Base-by-base conservation (phyloP, 1,284 basidiomycete species). In the Fomitopsis palustris region DNA sequence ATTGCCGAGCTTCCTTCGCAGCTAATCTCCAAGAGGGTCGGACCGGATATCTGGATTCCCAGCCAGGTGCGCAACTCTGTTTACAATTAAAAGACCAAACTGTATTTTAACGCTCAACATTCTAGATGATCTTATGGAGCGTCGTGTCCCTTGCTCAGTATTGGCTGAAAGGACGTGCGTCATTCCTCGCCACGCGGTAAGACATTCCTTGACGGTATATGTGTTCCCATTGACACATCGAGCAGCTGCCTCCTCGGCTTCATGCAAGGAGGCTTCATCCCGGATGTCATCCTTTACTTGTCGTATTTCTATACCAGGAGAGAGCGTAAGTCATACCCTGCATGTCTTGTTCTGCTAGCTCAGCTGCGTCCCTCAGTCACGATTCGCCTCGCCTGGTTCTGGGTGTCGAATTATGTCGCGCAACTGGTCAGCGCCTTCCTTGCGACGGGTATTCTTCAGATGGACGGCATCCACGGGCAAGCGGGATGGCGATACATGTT, bases 41-140 rank as follows among this genome's bases (percentile, higher is more conserved):
- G 88, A 3, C 85, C 86, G 1, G 87, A 90, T 69, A 77, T 82
- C 27, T 90, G 87, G 87, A 85, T 90, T 64, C 88, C 88, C 1
- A 82, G 75, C 25, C 87, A 88, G 71, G 83, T 83, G 66, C 62
- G n/a, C 9, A 19, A 27, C 21, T 31, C 35, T 60, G 10, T 12
- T 9, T 17, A 10, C 16, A 12, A 9, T 37, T 37, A 9, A 9
- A 14, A 9, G 27, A n/a, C 21, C n/a, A 33, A 56, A 17, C 33
- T 52, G 39, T 64, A 31, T 47, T 57, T 62, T 17, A 59, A 16
- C 19, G 21, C n/a, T 51, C 35, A 37, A 7, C 35, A 37, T 37
- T 21, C 6, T 62, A 84, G 79, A 82, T 84, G 73, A 69, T 78
- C 0, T 67, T 82, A 5, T 85, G 82, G 81, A 83, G 83, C 62